These are phyloP conservation scores for Amanita inopinata DNA, from an alignment of 768 basidiomycete species.

Conservation along the genomic window DNA sequence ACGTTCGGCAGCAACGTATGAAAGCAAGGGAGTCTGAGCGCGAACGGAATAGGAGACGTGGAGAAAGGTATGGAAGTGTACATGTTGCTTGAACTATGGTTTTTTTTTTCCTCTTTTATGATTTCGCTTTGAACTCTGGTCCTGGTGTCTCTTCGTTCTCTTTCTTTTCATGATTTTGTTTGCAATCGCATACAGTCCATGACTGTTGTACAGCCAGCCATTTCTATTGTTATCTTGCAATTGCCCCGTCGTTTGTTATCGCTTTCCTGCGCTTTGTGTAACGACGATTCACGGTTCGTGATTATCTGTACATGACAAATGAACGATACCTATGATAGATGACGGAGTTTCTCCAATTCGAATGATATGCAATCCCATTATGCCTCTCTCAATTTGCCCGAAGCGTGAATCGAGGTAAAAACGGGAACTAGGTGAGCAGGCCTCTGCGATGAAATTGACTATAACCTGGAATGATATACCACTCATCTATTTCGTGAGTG, in stretches of 20 bases:
- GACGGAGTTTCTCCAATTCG: background rate
- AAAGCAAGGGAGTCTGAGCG: slow-evolving; percentile 28
- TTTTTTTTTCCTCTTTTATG: background rate
- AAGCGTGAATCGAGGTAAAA: too few relatives aligned
- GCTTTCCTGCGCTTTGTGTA: slow-evolving; percentile 3
- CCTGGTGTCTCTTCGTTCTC: background rate
- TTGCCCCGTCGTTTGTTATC: slow-evolving; percentile 2
- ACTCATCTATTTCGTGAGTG: too few relatives aligned
- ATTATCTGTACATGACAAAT: slow-evolving; percentile 3
- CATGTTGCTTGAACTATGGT: slow-evolving; percentile 3
- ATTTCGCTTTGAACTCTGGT: background rate
- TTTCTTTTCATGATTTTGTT: slow-evolving; percentile 1
- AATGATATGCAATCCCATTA: background rate
- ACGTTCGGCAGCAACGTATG: slow-evolving; percentile 41
- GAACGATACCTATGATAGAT: background rate
- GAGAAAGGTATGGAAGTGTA: slow-evolving; percentile 5
- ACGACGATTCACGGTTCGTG: slow-evolving; percentile 1
- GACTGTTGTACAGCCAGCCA: slow-evolving; percentile 5
- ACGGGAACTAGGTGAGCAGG: too few relatives aligned
- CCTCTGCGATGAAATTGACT: too few relatives aligned
- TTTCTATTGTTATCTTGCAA: slow-evolving; percentile 2
- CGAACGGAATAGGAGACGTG: slow-evolving; percentile 14
- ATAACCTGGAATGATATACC: too few relatives aligned
- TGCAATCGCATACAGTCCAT: slow-evolving; percentile 2
- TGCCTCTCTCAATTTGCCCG: too few relatives aligned